Evolutionary conservation across 345 rosid species (phyloP), one percentile per base, ranked within the genome.

Genomic region (Syzygium aromaticum): DNA sequence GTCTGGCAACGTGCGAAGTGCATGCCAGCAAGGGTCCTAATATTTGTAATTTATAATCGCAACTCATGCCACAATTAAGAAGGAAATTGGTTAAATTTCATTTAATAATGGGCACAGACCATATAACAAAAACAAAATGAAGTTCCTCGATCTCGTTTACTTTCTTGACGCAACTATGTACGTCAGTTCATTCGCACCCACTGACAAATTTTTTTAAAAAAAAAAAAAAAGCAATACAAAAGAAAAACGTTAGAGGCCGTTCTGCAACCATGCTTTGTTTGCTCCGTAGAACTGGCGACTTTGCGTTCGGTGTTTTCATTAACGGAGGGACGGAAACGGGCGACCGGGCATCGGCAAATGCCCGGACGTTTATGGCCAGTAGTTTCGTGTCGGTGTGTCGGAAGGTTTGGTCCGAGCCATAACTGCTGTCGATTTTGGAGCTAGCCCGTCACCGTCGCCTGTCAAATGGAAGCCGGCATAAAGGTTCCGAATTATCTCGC

Each of bases 31-130:
- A 4, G 40, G 11, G 22, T 67, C 3, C 3, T 30, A 30, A 30
- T 30, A 16, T 67, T 67, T 63, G 40, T 63, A 63, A 63, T 28
- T 64, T 9, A 7, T 30, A 8, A 46, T 17, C 9, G 78, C 46
- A 33, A 28, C 40, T 28, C 30, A 28, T 56, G 61, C 61, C 61
- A 9, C 46, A 9, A 27, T 59, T 2, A 59, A 27, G 7, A 7
- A 4, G 12, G 46, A 43, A 59, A 27, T 25, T 25, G 15, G 59
- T 54, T 23, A n/a, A 23, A 27, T 59, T 27, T 27, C 12, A 59
- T 11, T 3, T 33, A 0, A 1, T 10, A 0, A 19, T 0, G 7
- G 7, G 7, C 49, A 9, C 80, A 33, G 10, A n/a, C n/a, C n/a
- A n/a, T n/a, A n/a, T n/a, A n/a, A n/a, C n/a, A n/a, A n/a, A n/a